A percentile compares a stretch with the other conserved stretches of the same genome.
These are phyloP conservation scores for Poa annua DNA, from an alignment of 176 grass and related monocot genomes.

Conservation along the genomic window DNA sequence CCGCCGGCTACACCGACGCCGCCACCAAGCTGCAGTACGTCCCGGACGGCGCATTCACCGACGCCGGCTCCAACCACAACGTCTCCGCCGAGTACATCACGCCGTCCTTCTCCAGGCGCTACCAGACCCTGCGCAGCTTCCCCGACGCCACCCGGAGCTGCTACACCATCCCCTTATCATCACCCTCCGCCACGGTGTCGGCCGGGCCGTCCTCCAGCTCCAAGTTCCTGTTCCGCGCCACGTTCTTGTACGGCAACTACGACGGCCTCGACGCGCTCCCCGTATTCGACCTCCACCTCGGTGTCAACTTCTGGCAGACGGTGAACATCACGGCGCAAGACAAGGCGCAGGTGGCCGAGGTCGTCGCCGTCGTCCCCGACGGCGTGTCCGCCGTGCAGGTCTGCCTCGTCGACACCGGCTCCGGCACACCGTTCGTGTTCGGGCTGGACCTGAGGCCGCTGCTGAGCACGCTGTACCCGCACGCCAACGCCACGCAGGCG, in stretches of 20 bases:
- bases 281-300: slow-evolving; percentile 56
- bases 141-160: slow-evolving; percentile 39
- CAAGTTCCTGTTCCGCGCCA: slow-evolving; percentile 56
- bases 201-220: not conserved
- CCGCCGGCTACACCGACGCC: slow-evolving; percentile 33
- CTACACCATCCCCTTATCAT: slow-evolving; percentile 44
- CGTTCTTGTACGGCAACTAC: slow-evolving; percentile 65
- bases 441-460: slow-evolving; percentile 52
- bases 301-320: slow-evolving; percentile 55
- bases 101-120: not conserved
- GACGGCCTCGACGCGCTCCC: slow-evolving; percentile 37
- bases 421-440: slow-evolving; percentile 59
- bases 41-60: slow-evolving; percentile 51
- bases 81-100: slow-evolving; percentile 41
- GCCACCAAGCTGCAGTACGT: slow-evolving; percentile 38
- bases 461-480: slow-evolving; percentile 17
- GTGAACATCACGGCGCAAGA: slow-evolving; percentile 22
- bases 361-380: slow-evolving; percentile 4
- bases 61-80: slow-evolving; percentile 50
- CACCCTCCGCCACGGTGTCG: not conserved
- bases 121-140: slow-evolving; percentile 56
- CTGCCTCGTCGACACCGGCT: slow-evolving; percentile 47
- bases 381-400: slow-evolving; percentile 43
- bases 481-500: not conserved
- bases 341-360: not conserved